These are phyloP conservation scores for Amphibolis antarctica DNA, from an alignment of 106 monocot species.

Conservation along the genomic window DNA sequence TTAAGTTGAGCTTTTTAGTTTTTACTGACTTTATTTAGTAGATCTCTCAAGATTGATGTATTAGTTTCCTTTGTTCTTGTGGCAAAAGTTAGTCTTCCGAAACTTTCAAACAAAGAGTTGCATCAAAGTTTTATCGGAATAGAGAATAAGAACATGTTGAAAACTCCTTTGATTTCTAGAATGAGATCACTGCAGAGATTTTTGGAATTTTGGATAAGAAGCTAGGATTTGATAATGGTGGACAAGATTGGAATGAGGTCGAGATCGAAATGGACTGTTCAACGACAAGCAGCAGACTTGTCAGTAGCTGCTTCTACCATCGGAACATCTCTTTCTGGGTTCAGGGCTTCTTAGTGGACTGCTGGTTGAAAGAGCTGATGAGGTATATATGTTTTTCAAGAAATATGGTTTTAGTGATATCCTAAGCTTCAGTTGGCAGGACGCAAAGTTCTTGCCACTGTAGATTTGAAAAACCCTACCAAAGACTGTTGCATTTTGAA, in stretches of 20 bases:
- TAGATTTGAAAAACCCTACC: too few species aligned
- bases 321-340: constrained; percentile 12
- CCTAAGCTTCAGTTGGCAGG: too few species aligned
- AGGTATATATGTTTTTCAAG: constrained; percentile 5
- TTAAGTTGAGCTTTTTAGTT: too few species aligned
- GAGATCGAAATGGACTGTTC: constrained; percentile 25
- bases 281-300: constrained; percentile 18
- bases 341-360: constrained; percentile 20
- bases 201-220: constrained; percentile 12
- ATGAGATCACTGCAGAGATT: constrained; percentile 21
- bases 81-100: too few species aligned
- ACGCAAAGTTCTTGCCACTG: too few species aligned
- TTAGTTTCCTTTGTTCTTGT: too few species aligned
- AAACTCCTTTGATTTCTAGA: constrained; percentile 18
- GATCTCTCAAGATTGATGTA: too few species aligned
- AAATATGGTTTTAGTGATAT: not conserved
- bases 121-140: too few species aligned
- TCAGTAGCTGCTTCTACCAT: constrained; percentile 21
- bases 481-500: too few species aligned
- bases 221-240: constrained; percentile 12
- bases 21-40: too few species aligned
- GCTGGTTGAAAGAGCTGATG: constrained; percentile 12
- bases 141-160: too few species aligned
- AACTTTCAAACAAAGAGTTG: too few species aligned
- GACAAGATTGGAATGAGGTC: constrained; percentile 24